These are phyloP conservation scores for Mycena pura DNA, from an alignment of 768 basidiomycete genomes.

Conservation along the genomic window DNA sequence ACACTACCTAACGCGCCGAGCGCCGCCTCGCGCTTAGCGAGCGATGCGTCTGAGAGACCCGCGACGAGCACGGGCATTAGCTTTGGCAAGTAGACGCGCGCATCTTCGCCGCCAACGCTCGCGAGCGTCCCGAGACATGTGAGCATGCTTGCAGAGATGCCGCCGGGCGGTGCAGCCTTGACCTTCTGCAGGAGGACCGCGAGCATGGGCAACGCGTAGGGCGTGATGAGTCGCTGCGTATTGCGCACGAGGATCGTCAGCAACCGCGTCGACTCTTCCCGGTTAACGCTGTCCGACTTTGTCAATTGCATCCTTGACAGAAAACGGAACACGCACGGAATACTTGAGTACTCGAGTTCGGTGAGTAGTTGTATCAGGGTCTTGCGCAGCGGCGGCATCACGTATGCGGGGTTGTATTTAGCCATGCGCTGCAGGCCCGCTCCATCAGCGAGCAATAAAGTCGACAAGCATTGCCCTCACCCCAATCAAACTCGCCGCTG, in stretches of 20 bases:
- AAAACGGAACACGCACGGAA: constrained; percentile 50
- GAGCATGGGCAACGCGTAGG: constrained; percentile 93
- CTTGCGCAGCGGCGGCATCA: constrained; percentile 97
- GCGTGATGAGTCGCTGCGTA: constrained; percentile 92
- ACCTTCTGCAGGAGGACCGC: constrained; percentile 90
- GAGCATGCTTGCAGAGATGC: constrained; percentile 89
- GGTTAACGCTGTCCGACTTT: constrained; percentile 61
- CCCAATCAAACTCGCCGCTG: constrained; percentile 89
- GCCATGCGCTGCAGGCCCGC: constrained; percentile 63
- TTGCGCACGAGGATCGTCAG: constrained; percentile 89
- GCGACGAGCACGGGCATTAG: constrained; percentile 91
- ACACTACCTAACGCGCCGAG: constrained; percentile 95
- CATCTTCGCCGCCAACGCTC: constrained; percentile 92
- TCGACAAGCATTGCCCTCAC: constrained; percentile 4
- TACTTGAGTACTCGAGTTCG: constrained; percentile 94
- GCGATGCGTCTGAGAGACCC: constrained; percentile 85
- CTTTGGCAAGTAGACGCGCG: constrained; percentile 80
- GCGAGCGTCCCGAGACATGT: constrained; percentile 95
- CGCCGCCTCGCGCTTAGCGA: constrained; percentile 91
- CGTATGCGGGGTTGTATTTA: constrained; percentile 97
- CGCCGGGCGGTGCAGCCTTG: constrained; percentile 72
- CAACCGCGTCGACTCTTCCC: constrained; percentile 92
- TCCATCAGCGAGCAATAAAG: background rate
- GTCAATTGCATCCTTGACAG: constrained; percentile 8
- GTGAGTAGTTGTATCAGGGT: constrained; percentile 95